phyloP scores from a whole-genome alignment of 768 basidiomycete species.

The Leccinum imitatum region DNA sequence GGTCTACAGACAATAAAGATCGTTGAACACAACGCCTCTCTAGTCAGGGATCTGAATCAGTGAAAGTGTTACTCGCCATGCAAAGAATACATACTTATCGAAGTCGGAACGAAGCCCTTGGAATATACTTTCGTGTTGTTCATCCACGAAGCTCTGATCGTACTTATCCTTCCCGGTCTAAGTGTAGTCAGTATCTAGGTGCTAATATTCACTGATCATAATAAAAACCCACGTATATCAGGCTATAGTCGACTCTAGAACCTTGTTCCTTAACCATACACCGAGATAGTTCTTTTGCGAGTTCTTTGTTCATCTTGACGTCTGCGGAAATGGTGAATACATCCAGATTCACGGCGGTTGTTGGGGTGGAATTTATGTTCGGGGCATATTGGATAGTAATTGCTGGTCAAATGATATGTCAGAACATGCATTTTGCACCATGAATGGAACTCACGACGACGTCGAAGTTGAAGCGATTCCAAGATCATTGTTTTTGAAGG shows the following conservation, averaged over 20 bases:
- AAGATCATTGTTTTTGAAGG: conserved; percentile 57
- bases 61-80: neutral
- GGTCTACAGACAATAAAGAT: conserved; percentile 74
- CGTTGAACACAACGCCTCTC: conserved; percentile 57
- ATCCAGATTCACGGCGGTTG: conserved; percentile 9
- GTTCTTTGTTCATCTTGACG: neutral
- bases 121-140: neutral
- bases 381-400: too few species aligned
- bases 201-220: neutral
- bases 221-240: conserved; percentile 9
- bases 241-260: neutral
- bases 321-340: conserved; percentile 23
- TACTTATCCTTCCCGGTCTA: conserved; percentile 10
- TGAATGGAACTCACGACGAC: conserved; percentile 27
- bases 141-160: neutral
- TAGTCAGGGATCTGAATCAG: conserved; percentile 24
- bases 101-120: conserved; percentile 12
- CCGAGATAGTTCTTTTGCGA: neutral
- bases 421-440: too few species aligned
- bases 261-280: conserved; percentile 4
- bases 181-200: neutral
- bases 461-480: conserved; percentile 35
- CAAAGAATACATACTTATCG: conserved; percentile 9
- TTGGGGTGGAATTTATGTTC: conserved; percentile 32
- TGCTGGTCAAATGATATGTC: too few species aligned